Evolutionary conservation across 306 rosid species (phyloP), one percentile per base, ranked within the genome.

Genomic region (Gastrolobium bilobum): DNA sequence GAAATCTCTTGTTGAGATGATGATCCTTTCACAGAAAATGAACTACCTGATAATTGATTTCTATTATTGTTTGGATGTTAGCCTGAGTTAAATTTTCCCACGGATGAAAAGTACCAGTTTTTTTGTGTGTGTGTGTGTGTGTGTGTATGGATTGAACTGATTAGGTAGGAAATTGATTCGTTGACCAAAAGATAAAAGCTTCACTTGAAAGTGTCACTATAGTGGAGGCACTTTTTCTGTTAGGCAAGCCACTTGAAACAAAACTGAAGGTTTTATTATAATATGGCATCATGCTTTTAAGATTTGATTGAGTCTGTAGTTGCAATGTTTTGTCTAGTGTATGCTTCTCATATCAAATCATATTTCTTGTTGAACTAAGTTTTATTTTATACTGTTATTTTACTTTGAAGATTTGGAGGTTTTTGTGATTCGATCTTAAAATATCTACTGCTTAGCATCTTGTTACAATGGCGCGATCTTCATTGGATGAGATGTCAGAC

Each of bases 401-500:
- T 71, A 72, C 74, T 81, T 60, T 60, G 78, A 69, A 76, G 73
- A 74, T 82, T 48, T 68, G 54, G 51, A 30, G 43, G 43, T 50
- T 57, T 42, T 35, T 71, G 66, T 82, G 59, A 76, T 54, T 73
- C 33, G 31, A 75, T 66, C n/a, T 69, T 82, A 26, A 71, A 71
- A 20, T 69, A 30, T 84, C 44, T 70, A 29, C 67, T 89, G 52
- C 86, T 67, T 73, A 94, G 95, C 59, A 44, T 72, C 29, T 76
- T 34, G 81, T 61, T 77, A 71, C 42, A 72, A 95, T 95, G 98
- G 94, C 91, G 11, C 85, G 86, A 37, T 92, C 95, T 47, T 88
- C 97, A 10, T 13, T 91, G 76, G 95, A 95, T 59, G 97, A 95
- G 89, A 65, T 77, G 67, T 87, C 98, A 9, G 82, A 79, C 79